phyloP scores from a whole-genome alignment of 441 rosid genomes.

The Erodium trifolium region DNA sequence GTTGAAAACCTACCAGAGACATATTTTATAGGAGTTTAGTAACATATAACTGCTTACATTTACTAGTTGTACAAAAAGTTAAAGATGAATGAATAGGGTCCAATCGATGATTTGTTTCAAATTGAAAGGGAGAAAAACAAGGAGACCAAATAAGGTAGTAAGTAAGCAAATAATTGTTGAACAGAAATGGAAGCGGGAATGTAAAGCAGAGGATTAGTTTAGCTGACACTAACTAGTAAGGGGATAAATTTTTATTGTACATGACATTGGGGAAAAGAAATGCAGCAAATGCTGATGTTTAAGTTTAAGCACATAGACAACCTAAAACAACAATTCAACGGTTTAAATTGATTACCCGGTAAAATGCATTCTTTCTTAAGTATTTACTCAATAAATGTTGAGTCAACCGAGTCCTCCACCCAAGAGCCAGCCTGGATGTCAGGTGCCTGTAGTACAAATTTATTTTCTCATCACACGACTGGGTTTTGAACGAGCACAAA shows the following conservation, averaged over 20 bases:
- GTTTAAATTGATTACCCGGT: conserved; percentile 50
- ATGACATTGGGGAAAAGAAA: conserved; percentile 3
- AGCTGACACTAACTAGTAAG: conserved; percentile 1
- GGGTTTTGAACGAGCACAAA: background rate
- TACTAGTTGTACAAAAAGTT: background rate
- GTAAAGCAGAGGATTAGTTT: background rate
- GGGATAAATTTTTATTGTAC: background rate
- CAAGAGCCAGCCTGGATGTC: conserved; percentile 85
- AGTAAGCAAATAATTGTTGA: background rate
- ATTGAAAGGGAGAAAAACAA: background rate
- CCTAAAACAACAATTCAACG: background rate
- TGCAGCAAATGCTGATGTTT: conserved; percentile 1
- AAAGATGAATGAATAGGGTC: background rate
- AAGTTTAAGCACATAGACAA: conserved; percentile 1
- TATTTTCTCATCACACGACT: background rate
- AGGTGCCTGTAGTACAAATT: conserved; percentile 53
- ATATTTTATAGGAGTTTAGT: conserved; percentile 8
- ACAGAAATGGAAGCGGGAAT: background rate
- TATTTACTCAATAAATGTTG: conserved; percentile 80
- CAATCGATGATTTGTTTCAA: background rate
- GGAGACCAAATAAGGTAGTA: background rate
- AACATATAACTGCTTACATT: background rate
- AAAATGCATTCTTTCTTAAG: conserved; percentile 88
- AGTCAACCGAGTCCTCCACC: conserved; percentile 94
- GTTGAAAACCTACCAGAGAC: conserved; percentile 62